Conservation (phyloP, 768 basidiomycete genomes). For the Mycena sanguinolenta region DNA sequence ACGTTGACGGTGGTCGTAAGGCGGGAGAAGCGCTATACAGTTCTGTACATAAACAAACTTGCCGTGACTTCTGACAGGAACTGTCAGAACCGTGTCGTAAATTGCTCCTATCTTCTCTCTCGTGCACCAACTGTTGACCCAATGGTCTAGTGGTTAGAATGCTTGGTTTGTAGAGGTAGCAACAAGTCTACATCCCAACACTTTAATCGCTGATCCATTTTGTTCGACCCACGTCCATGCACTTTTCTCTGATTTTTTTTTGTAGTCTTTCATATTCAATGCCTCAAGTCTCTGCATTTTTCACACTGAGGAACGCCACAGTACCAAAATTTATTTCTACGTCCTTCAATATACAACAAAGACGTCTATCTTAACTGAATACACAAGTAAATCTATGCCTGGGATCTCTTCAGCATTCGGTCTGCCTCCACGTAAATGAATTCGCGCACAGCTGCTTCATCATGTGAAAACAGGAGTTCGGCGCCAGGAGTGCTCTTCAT, state of each 20-base stretch:
- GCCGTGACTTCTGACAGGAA: conserved; percentile 1
- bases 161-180: too few relatives aligned
- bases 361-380: too few relatives aligned
- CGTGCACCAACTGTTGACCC: not conserved
- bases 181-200: not conserved
- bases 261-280: too few relatives aligned
- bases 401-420: not conserved
- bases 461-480: not conserved
- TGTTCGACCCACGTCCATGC: not conserved
- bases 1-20: not conserved
- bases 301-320: too few relatives aligned
- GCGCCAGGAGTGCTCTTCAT: not conserved
- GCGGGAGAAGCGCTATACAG: not conserved
- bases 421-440: not conserved
- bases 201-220: not conserved
- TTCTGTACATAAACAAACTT: conserved; percentile 7
- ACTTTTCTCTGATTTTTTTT: too few relatives aligned
- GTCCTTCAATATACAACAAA: too few relatives aligned
- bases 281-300: too few relatives aligned
- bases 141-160: not conserved
- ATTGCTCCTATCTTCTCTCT: too few relatives aligned
- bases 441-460: not conserved
- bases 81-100: not conserved
- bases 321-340: too few relatives aligned
- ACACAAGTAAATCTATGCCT: too few relatives aligned